A percentile compares a stretch with the other conserved stretches of the same genome.
These are phyloP conservation scores for Saturnispora zaruensis DNA, from an alignment of 805 yeast genomes.

Conservation along the genomic window DNA sequence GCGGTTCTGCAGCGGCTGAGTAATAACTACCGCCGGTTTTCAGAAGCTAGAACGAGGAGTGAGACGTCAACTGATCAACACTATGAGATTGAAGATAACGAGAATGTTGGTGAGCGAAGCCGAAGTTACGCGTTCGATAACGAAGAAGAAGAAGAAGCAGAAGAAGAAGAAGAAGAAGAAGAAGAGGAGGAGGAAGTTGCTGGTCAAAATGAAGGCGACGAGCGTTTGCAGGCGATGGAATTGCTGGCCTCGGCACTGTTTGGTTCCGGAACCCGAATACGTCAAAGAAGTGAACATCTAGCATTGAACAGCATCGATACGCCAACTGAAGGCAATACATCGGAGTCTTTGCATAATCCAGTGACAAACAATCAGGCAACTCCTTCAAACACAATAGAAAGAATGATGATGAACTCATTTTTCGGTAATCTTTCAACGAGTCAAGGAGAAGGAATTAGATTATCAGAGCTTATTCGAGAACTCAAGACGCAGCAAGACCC, in stretches of 20 bases:
- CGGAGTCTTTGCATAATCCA: neutral
- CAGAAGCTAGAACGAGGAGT: slow-evolving; percentile 18
- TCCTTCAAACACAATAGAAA: slow-evolving; percentile 8
- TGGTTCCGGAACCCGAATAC: neutral
- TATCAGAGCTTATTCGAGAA: slow-evolving; percentile 28
- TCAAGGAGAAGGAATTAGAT: slow-evolving; percentile 9
- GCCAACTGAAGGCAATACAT: neutral
- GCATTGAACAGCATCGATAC: neutral
- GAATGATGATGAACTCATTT: slow-evolving; percentile 24
- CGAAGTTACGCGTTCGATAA: slow-evolving; percentile 11
- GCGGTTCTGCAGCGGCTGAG: slow-evolving; percentile 32
- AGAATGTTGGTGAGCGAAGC: slow-evolving; percentile 15
- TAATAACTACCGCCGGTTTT: slow-evolving; percentile 31
- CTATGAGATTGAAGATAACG: slow-evolving; percentile 18
- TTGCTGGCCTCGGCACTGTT: slow-evolving; percentile 12
- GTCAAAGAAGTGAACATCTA: neutral
- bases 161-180: slow-evolving; percentile 14
- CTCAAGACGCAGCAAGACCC: slow-evolving; percentile 45
- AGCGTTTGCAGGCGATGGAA: slow-evolving; percentile 10
- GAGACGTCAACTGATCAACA: neutral
- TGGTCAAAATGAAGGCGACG: slow-evolving; percentile 20
- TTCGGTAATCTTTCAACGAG: slow-evolving; percentile 23
- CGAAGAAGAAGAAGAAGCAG: slow-evolving; percentile 15
- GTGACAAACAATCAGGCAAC: neutral
- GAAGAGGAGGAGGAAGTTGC: slow-evolving; percentile 11